Evolutionary conservation across 352 stramenopile genomes (phyloP).

Genomic region (Thalassiosira mediterranea): DNA sequence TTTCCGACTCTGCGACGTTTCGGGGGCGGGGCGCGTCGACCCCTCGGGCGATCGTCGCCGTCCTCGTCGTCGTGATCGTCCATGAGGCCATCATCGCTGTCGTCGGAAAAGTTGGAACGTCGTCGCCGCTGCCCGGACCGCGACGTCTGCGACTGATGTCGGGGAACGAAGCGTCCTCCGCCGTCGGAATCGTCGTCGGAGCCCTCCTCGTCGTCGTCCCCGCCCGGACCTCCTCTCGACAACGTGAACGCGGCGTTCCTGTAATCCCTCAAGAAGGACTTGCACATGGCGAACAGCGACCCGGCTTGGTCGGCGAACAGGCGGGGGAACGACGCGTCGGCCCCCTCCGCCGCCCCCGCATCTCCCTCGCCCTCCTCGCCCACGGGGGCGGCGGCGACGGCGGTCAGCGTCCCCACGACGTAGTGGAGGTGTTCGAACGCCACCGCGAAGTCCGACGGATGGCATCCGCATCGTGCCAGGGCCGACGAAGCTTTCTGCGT

Average conservation of each 20-base stretch:
- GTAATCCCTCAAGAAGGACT: constrained; percentile 42
- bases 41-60: constrained; percentile 15
- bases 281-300: constrained; percentile 49
- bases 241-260: constrained; percentile 39
- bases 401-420: constrained; percentile 43
- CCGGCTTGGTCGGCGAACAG: constrained; percentile 42
- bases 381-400: constrained; percentile 22
- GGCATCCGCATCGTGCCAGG: neutral
- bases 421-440: constrained; percentile 49
- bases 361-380: neutral
- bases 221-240: neutral
- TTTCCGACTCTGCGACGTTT: constrained; percentile 45
- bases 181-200: constrained; percentile 33
- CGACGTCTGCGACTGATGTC: constrained; percentile 20
- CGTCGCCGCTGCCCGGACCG: neutral
- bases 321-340: constrained; percentile 8
- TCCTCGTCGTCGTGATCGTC: constrained; percentile 33
- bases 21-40: constrained; percentile 21
- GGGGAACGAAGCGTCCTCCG: constrained; percentile 4
- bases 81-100: constrained; percentile 54
- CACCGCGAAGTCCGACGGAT: constrained; percentile 29
- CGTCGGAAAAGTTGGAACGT: constrained; percentile 39
- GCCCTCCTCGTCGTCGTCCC: neutral
- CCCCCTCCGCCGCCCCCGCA: neutral
- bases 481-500: constrained; percentile 33